These are phyloP conservation scores for Metrosideros polymorpha DNA, from an alignment of 441 rosid genomes.

Conservation along the genomic window DNA sequence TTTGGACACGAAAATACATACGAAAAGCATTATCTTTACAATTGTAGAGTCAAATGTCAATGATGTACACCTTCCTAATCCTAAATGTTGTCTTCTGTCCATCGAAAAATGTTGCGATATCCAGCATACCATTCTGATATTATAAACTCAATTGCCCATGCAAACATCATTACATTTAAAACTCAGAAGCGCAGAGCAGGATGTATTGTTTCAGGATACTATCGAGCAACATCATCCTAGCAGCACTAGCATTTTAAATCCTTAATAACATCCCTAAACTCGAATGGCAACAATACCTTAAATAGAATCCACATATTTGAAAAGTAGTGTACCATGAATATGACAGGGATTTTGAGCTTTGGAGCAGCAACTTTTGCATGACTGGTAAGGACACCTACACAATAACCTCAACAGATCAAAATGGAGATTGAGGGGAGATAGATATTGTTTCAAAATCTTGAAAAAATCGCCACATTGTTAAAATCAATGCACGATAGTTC, in stretches of 20 bases:
- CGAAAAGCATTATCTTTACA: not conserved
- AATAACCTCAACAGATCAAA: conserved; percentile 6
- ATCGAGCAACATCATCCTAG: not conserved
- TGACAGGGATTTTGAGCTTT: conserved; percentile 91
- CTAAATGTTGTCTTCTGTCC: not conserved
- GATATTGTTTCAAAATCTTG: not conserved
- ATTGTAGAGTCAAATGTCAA: not conserved
- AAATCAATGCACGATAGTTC: not conserved
- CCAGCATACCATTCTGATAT: not conserved
- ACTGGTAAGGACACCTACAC: conserved; percentile 86
- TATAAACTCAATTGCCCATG: not conserved
- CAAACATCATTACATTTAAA: not conserved
- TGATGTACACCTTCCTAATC: not conserved
- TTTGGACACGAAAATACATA: not conserved
- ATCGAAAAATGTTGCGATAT: not conserved
- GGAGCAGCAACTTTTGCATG: conserved; percentile 92
- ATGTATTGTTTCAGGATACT: not conserved
- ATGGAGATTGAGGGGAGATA: not conserved
- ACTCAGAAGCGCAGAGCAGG: not conserved
- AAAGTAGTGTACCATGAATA: conserved; percentile 59
- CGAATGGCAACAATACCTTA: not conserved
- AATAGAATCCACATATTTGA: not conserved
- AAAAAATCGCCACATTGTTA: not conserved
- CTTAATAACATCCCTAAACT: not conserved
- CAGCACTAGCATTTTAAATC: not conserved